Conservation (phyloP, 371 early-diverging fungal species). For the Lichtheimia hyalospora region DNA sequence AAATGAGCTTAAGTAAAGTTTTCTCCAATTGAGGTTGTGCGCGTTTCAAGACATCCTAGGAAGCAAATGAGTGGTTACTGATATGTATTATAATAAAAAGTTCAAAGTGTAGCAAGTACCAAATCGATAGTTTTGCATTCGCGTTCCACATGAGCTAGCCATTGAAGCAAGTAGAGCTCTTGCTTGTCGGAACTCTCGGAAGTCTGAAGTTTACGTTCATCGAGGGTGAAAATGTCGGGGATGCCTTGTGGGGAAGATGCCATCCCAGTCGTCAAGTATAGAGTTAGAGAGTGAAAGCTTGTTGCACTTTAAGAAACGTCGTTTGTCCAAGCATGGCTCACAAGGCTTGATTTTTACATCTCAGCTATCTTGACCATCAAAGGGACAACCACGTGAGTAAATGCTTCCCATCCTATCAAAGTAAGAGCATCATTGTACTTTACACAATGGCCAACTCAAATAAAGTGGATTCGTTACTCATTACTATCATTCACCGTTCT, state of each 20-base stretch:
- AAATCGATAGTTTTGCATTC: constrained; percentile 55
- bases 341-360: no score
- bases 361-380: no score
- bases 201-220: constrained; percentile 56
- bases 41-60: constrained; percentile 62
- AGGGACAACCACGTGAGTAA: no score
- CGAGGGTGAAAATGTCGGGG: constrained; percentile 58
- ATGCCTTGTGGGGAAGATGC: constrained; percentile 5
- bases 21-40: constrained; percentile 72
- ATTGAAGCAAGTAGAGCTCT: constrained; percentile 77
- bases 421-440: no score
- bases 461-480: no score
- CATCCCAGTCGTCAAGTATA: background rate
- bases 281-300: no score
- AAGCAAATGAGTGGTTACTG: background rate
- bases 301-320: no score
- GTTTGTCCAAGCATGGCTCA: no score
- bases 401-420: no score
- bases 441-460: no score
- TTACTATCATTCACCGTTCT: no score
- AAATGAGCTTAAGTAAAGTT: constrained; percentile 62
- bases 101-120: constrained; percentile 24
- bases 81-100: background rate
- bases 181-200: constrained; percentile 71
- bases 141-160: constrained; percentile 75